Evolutionary conservation across 345 rosid species (phyloP), one percentile per base, ranked within the genome.

Genomic region (Boechera stricta): DNA sequence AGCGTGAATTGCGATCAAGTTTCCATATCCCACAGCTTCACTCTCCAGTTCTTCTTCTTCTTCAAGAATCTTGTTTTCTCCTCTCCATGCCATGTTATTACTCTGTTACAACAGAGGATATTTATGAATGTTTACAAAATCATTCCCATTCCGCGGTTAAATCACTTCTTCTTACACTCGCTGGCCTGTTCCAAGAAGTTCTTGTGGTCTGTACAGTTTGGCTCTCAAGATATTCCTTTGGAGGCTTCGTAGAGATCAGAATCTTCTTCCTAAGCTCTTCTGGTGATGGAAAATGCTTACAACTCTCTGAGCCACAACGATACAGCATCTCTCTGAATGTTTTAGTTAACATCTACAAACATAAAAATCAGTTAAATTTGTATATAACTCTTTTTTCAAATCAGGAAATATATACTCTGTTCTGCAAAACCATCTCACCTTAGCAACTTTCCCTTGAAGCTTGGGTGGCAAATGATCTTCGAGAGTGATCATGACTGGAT

Each of bases 201-300:
- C 15, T 77, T 42, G 42, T 51, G 47, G 26, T 71, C 76, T 81
- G 51, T 5, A 45, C 36, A 33, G 26, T 42, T 28, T 64, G 68
- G 49, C 56, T 72, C 78, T 66, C 62, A 57, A 83, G 90, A 74
- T 85, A 86, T 67, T 89, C 92, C 69, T 86, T 86, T 7, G 97
- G 98, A 26, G 98, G 97, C 74, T 89, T 91, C n/a, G 98, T 93
- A 15, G 98, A 93, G 64, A 93, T 90, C 72, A 93, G 49, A 48
- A 91, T 75, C 79, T 26, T 88, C 53, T 4, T 80, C 83, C 82
- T 87, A 58, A 93, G 78, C 7, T 78, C 78, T 56, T 87, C 85
- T 18, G 97, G 98, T 18, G 97, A 88, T 69, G 92, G 94, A 66
- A 93, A 87, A 78, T 86, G 66, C 39, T 62, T 32, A 26, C 45